These are phyloP conservation scores for Novymonas esmeraldas DNA, from an alignment of 208 protist species.

Conservation along the genomic window DNA sequence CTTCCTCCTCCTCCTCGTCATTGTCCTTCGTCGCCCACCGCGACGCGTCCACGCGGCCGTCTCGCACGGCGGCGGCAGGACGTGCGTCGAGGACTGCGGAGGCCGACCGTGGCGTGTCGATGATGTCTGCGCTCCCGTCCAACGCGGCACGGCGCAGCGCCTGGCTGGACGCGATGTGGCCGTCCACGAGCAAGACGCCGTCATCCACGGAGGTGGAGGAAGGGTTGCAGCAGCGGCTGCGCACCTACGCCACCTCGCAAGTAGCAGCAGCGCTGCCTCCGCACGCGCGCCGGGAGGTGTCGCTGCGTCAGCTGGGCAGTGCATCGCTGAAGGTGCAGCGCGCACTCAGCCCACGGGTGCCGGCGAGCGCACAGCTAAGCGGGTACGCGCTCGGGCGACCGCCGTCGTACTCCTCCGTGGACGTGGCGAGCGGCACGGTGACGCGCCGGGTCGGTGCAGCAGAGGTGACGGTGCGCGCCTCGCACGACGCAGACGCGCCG, in stretches of 20 bases:
- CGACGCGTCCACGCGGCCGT: no score
- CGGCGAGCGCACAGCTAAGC: constrained; percentile 57
- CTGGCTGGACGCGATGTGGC: constrained; percentile 24
- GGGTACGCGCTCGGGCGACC: constrained; percentile 63
- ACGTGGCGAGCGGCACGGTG: constrained; percentile 26
- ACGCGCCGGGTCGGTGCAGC: constrained; percentile 18
- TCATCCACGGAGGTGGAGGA: constrained; percentile 26
- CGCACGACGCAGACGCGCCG: neutral
- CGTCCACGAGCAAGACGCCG: neutral
- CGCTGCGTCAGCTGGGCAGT: constrained; percentile 52
- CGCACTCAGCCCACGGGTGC: constrained; percentile 37
- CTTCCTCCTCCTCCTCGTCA: neutral
- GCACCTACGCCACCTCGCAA: constrained; percentile 25
- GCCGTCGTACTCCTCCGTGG: constrained; percentile 39
- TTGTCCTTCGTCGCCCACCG: neutral
- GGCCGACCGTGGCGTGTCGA: constrained; percentile 10
- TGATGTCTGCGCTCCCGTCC: neutral
- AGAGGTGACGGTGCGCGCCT: constrained; percentile 16
- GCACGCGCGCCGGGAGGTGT: constrained; percentile 12
- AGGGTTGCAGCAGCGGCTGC: constrained; percentile 32
- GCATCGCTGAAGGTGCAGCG: constrained; percentile 26
- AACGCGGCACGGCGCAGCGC: constrained; percentile 13
- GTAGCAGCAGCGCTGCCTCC: constrained; percentile 5
- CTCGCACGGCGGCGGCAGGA: no score
- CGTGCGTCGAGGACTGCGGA: no score